Evolutionary conservation across 2,329 filamentous ascomycete genomes (phyloP).

Genomic region (Aspergillus sojae): DNA sequence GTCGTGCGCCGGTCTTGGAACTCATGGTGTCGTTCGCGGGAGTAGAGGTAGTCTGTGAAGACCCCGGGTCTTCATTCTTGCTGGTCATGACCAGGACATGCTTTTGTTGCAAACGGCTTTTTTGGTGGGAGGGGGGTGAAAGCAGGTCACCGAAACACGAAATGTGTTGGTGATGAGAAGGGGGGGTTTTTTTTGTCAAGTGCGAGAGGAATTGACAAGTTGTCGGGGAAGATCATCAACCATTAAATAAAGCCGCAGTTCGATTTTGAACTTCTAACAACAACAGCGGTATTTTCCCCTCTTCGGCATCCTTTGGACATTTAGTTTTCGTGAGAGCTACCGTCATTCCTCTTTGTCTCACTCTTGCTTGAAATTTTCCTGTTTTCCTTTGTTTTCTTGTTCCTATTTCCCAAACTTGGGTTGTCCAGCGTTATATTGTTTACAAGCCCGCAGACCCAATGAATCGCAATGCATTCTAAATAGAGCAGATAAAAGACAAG

Average conservation of each 20-base stretch:
- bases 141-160: not conserved
- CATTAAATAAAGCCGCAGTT: not conserved
- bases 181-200: not conserved
- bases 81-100: constrained; percentile 40
- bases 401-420: not conserved
- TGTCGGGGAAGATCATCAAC: not conserved
- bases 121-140: constrained; percentile 9
- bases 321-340: not conserved
- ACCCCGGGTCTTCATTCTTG: constrained; percentile 36
- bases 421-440: not conserved
- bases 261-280: not conserved
- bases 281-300: not conserved
- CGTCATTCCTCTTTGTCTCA: not conserved
- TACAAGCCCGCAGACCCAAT: not conserved
- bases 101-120: constrained; percentile 23
- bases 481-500: not conserved
- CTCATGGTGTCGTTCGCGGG: constrained; percentile 21
- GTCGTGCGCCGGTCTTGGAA: constrained; percentile 26
- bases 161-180: not conserved
- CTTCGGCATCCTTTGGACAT: too few species aligned
- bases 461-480: not conserved
- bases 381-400: not conserved
- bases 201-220: not conserved
- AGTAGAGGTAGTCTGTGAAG: constrained; percentile 25
- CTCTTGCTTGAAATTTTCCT: not conserved